These are phyloP conservation scores for Sphaerobolus stellatus DNA, from an alignment of 1,284 basidiomycete genomes.

Conservation along the genomic window DNA sequence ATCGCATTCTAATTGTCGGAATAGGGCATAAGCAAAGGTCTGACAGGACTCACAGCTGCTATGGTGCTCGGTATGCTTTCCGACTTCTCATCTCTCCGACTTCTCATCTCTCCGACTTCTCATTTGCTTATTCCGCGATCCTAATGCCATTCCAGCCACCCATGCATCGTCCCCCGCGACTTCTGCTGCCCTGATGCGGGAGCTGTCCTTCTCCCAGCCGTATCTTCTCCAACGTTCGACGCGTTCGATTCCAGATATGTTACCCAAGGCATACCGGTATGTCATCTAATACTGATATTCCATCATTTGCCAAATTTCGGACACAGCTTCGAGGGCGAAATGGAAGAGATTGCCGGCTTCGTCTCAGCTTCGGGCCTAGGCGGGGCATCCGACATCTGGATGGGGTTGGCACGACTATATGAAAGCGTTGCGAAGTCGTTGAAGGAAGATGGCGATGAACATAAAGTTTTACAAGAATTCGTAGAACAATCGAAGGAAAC, in stretches of 20 bases:
- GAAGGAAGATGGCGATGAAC: conserved; percentile 31
- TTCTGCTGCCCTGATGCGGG: conserved; percentile 49
- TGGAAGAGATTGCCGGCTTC: conserved; percentile 59
- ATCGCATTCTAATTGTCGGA: conserved; percentile 1
- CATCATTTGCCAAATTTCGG: not conserved
- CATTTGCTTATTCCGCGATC: not conserved
- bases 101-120: not conserved
- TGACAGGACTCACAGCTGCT: conserved; percentile 52
- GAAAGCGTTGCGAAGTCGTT: conserved; percentile 43
- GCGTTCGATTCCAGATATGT: conserved; percentile 44
- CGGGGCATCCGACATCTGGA: conserved; percentile 44
- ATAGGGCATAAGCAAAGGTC: conserved; percentile 56
- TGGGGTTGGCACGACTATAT: conserved; percentile 48
- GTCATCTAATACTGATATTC: not conserved
- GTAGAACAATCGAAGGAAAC: conserved; percentile 40
- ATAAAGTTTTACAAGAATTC: conserved; percentile 43
- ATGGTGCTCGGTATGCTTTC: conserved; percentile 51
- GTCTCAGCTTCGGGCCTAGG: conserved; percentile 38
- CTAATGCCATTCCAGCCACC: conserved; percentile 42
- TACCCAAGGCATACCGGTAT: conserved; percentile 62
- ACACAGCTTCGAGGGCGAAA: conserved; percentile 44
- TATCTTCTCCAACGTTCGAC: conserved; percentile 41
- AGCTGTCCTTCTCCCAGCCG: conserved; percentile 49
- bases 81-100: not conserved
- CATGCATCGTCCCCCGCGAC: conserved; percentile 59